Conservation (phyloP, 1,284 basidiomycete genomes). For the Somion occarium region DNA sequence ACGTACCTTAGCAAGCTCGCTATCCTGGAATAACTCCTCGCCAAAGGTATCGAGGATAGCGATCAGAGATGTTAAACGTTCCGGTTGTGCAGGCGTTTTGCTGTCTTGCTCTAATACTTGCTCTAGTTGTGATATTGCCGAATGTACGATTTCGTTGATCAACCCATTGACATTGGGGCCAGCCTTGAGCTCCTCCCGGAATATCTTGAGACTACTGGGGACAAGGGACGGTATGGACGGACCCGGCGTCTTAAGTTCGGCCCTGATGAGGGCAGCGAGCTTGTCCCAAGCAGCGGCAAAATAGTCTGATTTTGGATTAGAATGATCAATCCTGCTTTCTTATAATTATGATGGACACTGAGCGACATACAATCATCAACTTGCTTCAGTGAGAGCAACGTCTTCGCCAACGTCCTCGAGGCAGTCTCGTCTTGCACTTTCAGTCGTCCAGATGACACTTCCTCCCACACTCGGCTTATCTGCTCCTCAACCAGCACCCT, state of each 20-base stretch:
- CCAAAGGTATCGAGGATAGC: conserved; percentile 39
- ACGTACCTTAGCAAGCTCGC: conserved; percentile 35
- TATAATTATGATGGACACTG: no score
- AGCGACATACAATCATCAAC: conserved; percentile 40
- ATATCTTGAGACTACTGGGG: conserved; percentile 38
- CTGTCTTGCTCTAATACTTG: conserved; percentile 17
- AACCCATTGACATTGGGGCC: conserved; percentile 23
- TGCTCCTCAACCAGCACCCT: conserved; percentile 40
- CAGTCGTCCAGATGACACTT: conserved; percentile 36
- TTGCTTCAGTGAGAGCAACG: conserved; percentile 36
- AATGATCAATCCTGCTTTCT: no score
- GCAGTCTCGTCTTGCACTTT: conserved; percentile 43
- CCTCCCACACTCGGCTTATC: conserved; percentile 44
- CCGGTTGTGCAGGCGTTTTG: conserved; percentile 7
- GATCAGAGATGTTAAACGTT: conserved; percentile 26
- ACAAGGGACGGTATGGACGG: conserved; percentile 29
- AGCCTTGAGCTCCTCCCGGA: conserved; percentile 30
- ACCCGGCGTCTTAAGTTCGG: conserved; percentile 12
- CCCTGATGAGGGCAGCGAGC: conserved; percentile 26
- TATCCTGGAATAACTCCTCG: conserved; percentile 36
- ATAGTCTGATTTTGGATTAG: no score
- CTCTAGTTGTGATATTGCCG: conserved; percentile 28
- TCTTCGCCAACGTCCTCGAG: conserved; percentile 40
- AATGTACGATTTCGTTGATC: conserved; percentile 23
- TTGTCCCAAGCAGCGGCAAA: conserved; percentile 44